phyloP scores from a whole-genome alignment of 1,284 basidiomycete species.

The Leccinum angustisporum region DNA sequence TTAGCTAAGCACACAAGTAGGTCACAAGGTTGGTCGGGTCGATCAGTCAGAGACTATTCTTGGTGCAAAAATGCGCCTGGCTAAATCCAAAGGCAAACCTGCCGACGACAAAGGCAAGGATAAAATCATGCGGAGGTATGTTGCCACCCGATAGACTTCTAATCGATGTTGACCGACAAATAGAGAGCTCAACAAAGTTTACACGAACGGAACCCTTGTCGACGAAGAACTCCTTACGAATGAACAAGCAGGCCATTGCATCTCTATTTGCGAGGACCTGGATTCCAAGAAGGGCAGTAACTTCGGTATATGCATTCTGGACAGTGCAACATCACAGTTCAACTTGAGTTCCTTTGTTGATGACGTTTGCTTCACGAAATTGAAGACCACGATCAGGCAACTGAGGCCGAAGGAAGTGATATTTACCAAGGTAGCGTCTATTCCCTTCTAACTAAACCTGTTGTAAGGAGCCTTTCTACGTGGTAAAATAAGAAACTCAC shows the following conservation, averaged over 20 bases:
- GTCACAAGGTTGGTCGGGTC: constrained; percentile 96
- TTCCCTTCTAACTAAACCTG: constrained; percentile 42
- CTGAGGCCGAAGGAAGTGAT: constrained; percentile 91
- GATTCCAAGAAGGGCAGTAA: constrained; percentile 47
- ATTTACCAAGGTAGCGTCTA: constrained; percentile 75
- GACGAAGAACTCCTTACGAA: constrained; percentile 88
- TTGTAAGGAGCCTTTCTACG: constrained; percentile 45
- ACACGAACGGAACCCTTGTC: constrained; percentile 96
- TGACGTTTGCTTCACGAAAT: constrained; percentile 86
- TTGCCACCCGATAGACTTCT: constrained; percentile 6
- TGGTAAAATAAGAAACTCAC: constrained; percentile 6
- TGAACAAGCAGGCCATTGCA: constrained; percentile 94
- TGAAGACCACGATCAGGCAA: constrained; percentile 94
- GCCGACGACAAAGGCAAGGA: constrained; percentile 54
- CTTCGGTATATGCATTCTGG: constrained; percentile 94
- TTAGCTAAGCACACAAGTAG: constrained; percentile 37
- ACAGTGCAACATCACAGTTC: constrained; percentile 96
- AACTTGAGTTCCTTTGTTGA: constrained; percentile 89
- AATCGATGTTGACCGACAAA: constrained; percentile 6
- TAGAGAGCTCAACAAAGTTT: constrained; percentile 92
- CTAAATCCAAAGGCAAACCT: constrained; percentile 65
- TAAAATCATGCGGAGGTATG: constrained; percentile 78
- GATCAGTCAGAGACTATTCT: constrained; percentile 96
- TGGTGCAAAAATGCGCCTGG: constrained; percentile 79
- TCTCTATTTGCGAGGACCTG: constrained; percentile 78